Evolutionary conservation across 2,329 filamentous ascomycete species (phyloP).

Genomic region (Verticillium longisporum): DNA sequence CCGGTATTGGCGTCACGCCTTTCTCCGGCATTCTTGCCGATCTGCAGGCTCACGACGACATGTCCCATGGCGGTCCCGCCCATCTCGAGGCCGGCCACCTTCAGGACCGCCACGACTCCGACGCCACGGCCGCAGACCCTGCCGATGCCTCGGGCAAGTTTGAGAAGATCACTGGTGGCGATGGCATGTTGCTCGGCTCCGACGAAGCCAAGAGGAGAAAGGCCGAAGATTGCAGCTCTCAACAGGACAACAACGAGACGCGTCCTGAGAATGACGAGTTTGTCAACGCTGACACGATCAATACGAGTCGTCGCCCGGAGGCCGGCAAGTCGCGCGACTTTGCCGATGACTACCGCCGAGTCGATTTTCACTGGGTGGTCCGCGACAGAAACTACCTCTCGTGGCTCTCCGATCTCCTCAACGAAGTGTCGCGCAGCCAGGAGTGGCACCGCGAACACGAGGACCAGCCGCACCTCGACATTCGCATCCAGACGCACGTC

Average conservation of each 20-base stretch:
- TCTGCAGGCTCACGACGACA: slow-evolving; percentile 38
- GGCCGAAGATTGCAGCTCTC: not conserved
- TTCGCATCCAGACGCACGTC: slow-evolving; percentile 49
- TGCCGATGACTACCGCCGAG: slow-evolving; percentile 34
- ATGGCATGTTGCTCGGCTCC: not conserved
- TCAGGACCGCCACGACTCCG: slow-evolving; percentile 10
- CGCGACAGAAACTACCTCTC: slow-evolving; percentile 48
- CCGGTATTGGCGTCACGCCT: slow-evolving; percentile 51
- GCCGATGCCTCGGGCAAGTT: not conserved
- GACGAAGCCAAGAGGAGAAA: not conserved
- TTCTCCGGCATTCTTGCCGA: slow-evolving; percentile 51
- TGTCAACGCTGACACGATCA: slow-evolving; percentile 9
- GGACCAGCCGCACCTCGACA: slow-evolving; percentile 34
- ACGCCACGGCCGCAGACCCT: slow-evolving; percentile 3
- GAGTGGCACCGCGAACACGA: slow-evolving; percentile 28
- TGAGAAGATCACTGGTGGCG: not conserved
- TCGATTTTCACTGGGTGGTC: slow-evolving; percentile 56
- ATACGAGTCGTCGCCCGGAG: slow-evolving; percentile 5
- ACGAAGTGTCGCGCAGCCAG: slow-evolving; percentile 34
- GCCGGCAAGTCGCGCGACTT: slow-evolving; percentile 16
- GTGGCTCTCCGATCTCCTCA: slow-evolving; percentile 52
- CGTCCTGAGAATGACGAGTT: slow-evolving; percentile 1
- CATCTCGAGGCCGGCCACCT: slow-evolving; percentile 7
- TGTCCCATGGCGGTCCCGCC: slow-evolving; percentile 20
- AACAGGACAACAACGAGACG: not conserved